Base-by-base conservation (phyloP, 805 yeast species). In the Zygoascus bituminiphila region DNA sequence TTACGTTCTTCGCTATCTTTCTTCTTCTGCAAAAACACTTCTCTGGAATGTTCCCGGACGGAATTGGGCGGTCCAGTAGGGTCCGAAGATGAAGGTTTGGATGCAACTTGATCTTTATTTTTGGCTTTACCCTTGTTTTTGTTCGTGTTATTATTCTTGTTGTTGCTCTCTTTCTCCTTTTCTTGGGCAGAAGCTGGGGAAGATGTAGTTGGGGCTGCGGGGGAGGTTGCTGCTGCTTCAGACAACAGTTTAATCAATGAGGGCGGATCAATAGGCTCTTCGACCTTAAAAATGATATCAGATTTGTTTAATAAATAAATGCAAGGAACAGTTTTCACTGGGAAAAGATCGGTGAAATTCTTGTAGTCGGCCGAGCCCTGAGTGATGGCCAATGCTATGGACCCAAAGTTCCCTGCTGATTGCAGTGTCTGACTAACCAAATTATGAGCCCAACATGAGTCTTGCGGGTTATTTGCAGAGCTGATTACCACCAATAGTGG, bases 331-430 rank as follows among this genome's bases (percentile, higher is more conserved):
- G 56, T 57, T 6, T 73, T 66, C 15, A 69, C 64, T 2, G 79
- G 79, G 53, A 79, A 81, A n/a, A 82, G 65, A 52, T 78, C 80
- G 31, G 71, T 66, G 56, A 83, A 80, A 54, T 67, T 66, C 1
- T 51, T 57, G 51, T 69, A 79, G 51, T 78, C 77, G 0, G 58
- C 56, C 1, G 79, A 63, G 2, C 65, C 73, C 42, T 68, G 64
- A 1, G 58, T 33, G 20, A 81, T 58, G 49, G 66, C 62, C 24
- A 80, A 58, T 36, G 73, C 66, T 2, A 79, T 66, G n/a, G 68
- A 65, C 4, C 67, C 61, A 6, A 53, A 43, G 39, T 35, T 31
- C 9, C 45, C 46, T n/a, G 21, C 9, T 3, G 41, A 15, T 14
- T 25, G 31, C 4, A 41, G 44, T 12, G 19, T 44, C 6, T 20